These are phyloP conservation scores for Diaporthe batatas DNA, from an alignment of 2,329 filamentous ascomycete species.

Conservation along the genomic window DNA sequence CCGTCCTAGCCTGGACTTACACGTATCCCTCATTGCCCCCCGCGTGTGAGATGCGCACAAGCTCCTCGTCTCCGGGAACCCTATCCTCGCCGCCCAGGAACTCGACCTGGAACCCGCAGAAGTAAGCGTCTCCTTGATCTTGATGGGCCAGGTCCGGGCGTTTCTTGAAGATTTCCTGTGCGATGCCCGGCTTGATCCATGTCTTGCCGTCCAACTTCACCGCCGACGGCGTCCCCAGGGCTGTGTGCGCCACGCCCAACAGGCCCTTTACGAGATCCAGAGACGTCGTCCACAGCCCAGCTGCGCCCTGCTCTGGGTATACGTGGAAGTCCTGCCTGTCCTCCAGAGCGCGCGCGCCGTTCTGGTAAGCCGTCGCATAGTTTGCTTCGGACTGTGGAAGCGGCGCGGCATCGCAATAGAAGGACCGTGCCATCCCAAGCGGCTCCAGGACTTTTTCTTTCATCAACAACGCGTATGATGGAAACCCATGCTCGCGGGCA, in stretches of 20 bases:
- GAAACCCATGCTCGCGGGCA: neutral
- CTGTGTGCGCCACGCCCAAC: constrained; percentile 31
- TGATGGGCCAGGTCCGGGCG: constrained; percentile 16
- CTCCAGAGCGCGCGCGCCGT: constrained; percentile 22
- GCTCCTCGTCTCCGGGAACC: constrained; percentile 10
- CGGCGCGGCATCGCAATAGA: constrained; percentile 28
- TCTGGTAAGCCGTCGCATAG: constrained; percentile 37
- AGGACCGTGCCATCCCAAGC: constrained; percentile 37
- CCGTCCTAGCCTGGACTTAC: neutral
- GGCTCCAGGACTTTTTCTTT: constrained; percentile 33
- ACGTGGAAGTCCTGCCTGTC: constrained; percentile 31
- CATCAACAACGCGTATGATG: constrained; percentile 34
- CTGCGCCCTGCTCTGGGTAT: constrained; percentile 38
- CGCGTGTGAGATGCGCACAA: constrained; percentile 38
- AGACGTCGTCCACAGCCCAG: constrained; percentile 38
- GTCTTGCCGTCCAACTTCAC: constrained; percentile 20
- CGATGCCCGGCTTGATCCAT: constrained; percentile 35
- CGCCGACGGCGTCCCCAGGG: constrained; percentile 25
- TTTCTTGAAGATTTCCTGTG: constrained; percentile 30
- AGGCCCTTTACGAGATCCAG: constrained; percentile 35
- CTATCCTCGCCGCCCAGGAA: constrained; percentile 33
- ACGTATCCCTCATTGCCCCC: constrained; percentile 36
- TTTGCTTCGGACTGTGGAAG: constrained; percentile 29
- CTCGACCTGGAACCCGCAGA: constrained; percentile 32
- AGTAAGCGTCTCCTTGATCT: constrained; percentile 23